phyloP scores from a whole-genome alignment of 176 grass and related monocot species.

The Calamus simplicifolius region DNA sequence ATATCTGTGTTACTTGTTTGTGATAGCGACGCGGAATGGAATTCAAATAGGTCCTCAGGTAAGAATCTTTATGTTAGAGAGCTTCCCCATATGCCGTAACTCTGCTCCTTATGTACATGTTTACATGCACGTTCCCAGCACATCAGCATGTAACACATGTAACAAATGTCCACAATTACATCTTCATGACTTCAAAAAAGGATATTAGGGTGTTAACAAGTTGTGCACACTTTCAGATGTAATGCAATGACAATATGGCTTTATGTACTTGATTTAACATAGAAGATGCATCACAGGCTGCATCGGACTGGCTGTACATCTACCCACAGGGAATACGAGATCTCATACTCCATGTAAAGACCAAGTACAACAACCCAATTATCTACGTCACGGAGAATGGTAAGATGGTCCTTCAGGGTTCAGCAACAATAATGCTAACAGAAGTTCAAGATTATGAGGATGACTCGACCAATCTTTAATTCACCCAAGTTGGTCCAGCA shows the following conservation, averaged over 20 bases:
- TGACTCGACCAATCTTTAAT: neutral
- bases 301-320: slow-evolving; percentile 59
- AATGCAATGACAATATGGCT: no score
- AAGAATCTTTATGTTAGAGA: slow-evolving; percentile 5
- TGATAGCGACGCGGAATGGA: slow-evolving; percentile 61
- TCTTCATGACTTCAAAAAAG: neutral
- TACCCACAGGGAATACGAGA: slow-evolving; percentile 80
- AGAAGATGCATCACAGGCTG: slow-evolving; percentile 42
- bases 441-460: slow-evolving; percentile 2
- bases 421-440: neutral
- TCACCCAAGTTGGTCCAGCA: no score
- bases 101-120: neutral
- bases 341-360: slow-evolving; percentile 59
- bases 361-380: slow-evolving; percentile 61
- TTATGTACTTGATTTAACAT: neutral
- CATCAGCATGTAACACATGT: no score
- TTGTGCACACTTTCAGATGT: no score
- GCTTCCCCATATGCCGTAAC: neutral
- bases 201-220: no score
- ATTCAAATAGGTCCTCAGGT: slow-evolving; percentile 74
- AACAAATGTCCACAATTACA: neutral
- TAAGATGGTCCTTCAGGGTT: slow-evolving; percentile 4
- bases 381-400: slow-evolving; percentile 97
- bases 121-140: neutral
- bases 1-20: slow-evolving; percentile 8